phyloP scores from a whole-genome alignment of 139 green algal species.

The Penium margaritaceum region DNA sequence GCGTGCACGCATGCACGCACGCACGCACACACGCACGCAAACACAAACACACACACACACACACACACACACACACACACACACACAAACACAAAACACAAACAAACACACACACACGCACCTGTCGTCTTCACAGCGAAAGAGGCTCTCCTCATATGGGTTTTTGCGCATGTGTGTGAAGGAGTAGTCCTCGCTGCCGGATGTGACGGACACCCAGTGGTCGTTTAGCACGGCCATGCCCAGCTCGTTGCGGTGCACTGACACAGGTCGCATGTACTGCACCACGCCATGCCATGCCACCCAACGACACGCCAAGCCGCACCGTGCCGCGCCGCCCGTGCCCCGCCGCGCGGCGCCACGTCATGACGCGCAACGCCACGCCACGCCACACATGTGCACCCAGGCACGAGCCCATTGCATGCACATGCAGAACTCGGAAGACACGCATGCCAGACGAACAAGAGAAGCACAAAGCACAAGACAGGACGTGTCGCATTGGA shows the following conservation, averaged over 20 bases:
- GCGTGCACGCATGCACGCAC: not conserved
- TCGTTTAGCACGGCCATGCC: slow-evolving; percentile 72
- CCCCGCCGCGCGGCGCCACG: no score
- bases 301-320: not conserved
- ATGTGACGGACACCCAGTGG: slow-evolving; percentile 86
- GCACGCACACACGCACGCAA: not conserved
- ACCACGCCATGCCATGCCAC: not conserved
- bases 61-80: no score
- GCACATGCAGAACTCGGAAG: no score
- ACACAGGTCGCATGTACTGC: slow-evolving; percentile 43
- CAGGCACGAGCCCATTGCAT: no score
- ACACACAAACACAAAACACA: no score
- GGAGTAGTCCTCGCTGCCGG: slow-evolving; percentile 80
- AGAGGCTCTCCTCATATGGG: slow-evolving; percentile 89
- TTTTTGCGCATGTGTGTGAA: slow-evolving; percentile 98
- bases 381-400: no score
- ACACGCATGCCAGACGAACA: no score
- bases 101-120: no score
- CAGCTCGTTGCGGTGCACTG: slow-evolving; percentile 50
- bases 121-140: slow-evolving; percentile 89
- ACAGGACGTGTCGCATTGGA: no score
- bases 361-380: no score
- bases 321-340: no score
- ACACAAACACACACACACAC: slow-evolving; percentile 8
- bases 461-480: no score